Evolutionary conservation across 306 rosid genomes (phyloP), one percentile per base, ranked within the genome.

Genomic region (Crataegus laevigata): DNA sequence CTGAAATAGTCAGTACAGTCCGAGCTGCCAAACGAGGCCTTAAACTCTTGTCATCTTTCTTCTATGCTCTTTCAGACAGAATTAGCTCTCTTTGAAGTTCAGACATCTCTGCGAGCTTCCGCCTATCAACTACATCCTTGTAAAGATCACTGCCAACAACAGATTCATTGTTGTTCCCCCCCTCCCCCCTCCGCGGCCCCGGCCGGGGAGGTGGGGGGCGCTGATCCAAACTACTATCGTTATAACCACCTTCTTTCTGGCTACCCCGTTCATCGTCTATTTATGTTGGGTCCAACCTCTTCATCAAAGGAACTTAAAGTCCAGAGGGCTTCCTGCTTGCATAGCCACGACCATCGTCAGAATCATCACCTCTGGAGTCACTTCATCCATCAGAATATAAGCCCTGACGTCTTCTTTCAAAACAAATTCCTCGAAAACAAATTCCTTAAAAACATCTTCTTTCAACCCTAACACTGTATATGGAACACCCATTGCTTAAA

Each of bases 51-150:
- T 94, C 96, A 69, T 80, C 84, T 69, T 92, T 94, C 88, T 92
- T 94, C 21, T 83, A 34, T 25, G 98, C 97, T 79, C 98, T 90
- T 34, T 94, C 96, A 0, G 94, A 84, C 78, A 94, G 81, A 72
- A 94, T 94, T 91, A 92, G 89, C 89, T 94, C 98, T 79, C 99
- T 92, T 76, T 94, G 91, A 77, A 94, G 91, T 79, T 94, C 99
- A 77, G 96, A 84, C 99, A 94, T 94, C 83, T 93, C 93, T 26
- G 93, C 86, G 62, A 94, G 98, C 73, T 92, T 94, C 54, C 74
- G 77, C 73, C 91, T 74, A 71, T 92, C 98, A 61, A 89, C 92
- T 6, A 92, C 99, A 51, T 92, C 85, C 85, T 90, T 94, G 75
- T 92, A 94, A 73, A 94, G 99, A 87, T 90, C 99, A 72, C 85